A percentile compares a stretch with the other conserved stretches of the same genome.
Evolutionary conservation across 2,329 filamentous ascomycete species (phyloP).

Genomic region (Sphaceloma murrayae): DNA sequence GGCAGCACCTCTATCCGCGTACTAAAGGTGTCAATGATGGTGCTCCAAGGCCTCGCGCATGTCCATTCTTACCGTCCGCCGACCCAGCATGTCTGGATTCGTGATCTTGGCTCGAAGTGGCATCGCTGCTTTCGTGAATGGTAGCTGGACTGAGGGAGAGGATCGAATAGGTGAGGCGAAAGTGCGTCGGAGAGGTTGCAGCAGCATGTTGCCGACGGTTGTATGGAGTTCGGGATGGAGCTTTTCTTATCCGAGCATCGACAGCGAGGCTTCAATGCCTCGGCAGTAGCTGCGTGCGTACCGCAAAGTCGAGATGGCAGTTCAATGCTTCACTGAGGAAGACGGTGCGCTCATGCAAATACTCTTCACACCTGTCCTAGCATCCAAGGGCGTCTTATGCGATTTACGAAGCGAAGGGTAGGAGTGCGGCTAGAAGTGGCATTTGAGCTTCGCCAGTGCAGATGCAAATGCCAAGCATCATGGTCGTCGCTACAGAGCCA

Average conservation of each 20-base stretch:
- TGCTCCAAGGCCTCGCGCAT: conserved; percentile 33
- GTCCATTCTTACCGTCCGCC: conserved; percentile 40
- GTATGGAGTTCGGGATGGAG: conserved; percentile 9
- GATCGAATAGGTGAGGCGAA: conserved; percentile 20
- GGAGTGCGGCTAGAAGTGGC: no score
- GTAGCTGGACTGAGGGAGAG: neutral
- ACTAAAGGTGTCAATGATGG: conserved; percentile 26
- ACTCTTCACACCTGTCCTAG: no score
- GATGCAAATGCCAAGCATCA: no score
- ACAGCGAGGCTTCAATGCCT: conserved; percentile 4
- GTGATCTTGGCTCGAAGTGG: conserved; percentile 69
- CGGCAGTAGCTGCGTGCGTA: no score
- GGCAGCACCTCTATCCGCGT: conserved; percentile 23
- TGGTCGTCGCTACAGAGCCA: no score
- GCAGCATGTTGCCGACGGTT: conserved; percentile 34
- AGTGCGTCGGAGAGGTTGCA: conserved; percentile 34
- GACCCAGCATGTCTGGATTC: conserved; percentile 47
- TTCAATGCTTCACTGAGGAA: no score
- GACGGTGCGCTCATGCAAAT: no score
- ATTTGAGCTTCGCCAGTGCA: no score
- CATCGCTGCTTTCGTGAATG: conserved; percentile 47
- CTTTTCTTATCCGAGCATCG: conserved; percentile 12
- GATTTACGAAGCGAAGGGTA: no score
- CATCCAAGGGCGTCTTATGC: no score
- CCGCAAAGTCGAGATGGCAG: no score